These are phyloP conservation scores for Macaranga tanarius DNA, from an alignment of 441 rosid species.

Conservation along the genomic window DNA sequence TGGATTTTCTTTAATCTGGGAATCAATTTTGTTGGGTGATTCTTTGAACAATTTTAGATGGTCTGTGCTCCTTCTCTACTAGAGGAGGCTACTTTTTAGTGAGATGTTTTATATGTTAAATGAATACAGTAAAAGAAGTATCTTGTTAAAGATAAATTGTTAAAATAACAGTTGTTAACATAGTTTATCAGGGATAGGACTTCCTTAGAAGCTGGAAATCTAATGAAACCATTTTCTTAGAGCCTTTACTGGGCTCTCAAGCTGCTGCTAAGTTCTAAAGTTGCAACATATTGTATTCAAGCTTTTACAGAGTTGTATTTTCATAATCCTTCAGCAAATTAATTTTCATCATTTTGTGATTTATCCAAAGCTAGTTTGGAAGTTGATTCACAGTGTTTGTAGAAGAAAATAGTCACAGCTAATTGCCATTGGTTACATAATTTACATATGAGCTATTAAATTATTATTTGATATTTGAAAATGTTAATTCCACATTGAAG, in stretches of 20 bases:
- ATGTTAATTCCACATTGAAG: too few relatives aligned
- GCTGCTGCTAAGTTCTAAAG: too few relatives aligned
- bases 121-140: too few relatives aligned
- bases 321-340: neutral
- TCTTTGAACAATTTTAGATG: neutral
- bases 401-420: neutral
- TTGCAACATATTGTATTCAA: neutral
- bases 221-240: neutral
- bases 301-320: neutral
- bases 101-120: neutral
- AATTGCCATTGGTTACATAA: neutral
- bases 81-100: neutral
- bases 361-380: neutral
- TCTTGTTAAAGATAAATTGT: neutral
- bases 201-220: neutral
- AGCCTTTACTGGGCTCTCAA: too few relatives aligned
- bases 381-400: neutral
- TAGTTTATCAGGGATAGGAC: too few relatives aligned
- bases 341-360: neutral
- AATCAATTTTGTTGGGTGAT: neutral
- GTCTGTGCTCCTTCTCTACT: neutral
- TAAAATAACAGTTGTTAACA: too few relatives aligned
- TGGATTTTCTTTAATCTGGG: neutral
- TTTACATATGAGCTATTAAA: too few relatives aligned
- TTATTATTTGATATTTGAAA: too few relatives aligned